Evolutionary conservation across 768 basidiomycete species (phyloP).

Genomic region (Hygrophorus pudorinus): DNA sequence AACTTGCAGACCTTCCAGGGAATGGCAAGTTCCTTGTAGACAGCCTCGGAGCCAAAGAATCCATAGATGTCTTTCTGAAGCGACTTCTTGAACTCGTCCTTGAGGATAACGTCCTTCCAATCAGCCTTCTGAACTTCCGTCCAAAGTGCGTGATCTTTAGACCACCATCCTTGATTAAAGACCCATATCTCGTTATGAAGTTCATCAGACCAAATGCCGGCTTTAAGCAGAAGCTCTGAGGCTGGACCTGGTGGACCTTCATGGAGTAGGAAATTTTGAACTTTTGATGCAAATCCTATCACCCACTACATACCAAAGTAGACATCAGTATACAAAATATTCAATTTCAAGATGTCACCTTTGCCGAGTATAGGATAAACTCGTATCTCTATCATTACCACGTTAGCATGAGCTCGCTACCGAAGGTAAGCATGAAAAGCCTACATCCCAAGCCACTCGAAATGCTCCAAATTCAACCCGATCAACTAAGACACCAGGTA

Average conservation of each 20-base stretch:
- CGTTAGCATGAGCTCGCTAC: no score
- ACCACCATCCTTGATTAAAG: slow-evolving; percentile 63
- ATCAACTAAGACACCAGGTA: slow-evolving; percentile 47
- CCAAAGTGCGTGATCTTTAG: slow-evolving; percentile 55
- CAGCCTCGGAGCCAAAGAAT: slow-evolving; percentile 66
- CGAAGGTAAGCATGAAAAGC: no score
- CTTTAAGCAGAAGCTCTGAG: slow-evolving; percentile 40
- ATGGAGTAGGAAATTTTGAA: slow-evolving; percentile 45
- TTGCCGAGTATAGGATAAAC: slow-evolving; percentile 42
- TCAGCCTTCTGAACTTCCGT: slow-evolving; percentile 48
- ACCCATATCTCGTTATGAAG: slow-evolving; percentile 70
- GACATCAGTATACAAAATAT: no score
- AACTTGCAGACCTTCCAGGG: slow-evolving; percentile 62
- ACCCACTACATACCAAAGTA: no score
- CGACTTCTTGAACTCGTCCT: slow-evolving; percentile 53
- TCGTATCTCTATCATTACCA: no score
- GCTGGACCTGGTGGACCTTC: slow-evolving; percentile 44
- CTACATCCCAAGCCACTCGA: slow-evolving; percentile 48
- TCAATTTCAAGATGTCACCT: no score
- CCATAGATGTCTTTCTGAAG: slow-evolving; percentile 68
- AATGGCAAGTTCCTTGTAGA: slow-evolving; percentile 67
- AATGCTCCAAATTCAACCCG: slow-evolving; percentile 45
- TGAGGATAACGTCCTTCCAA: slow-evolving; percentile 70
- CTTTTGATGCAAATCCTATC: no score
- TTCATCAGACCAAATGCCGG: slow-evolving; percentile 41